Conservation (phyloP, 345 rosid species). For the Triadica sebifera region DNA sequence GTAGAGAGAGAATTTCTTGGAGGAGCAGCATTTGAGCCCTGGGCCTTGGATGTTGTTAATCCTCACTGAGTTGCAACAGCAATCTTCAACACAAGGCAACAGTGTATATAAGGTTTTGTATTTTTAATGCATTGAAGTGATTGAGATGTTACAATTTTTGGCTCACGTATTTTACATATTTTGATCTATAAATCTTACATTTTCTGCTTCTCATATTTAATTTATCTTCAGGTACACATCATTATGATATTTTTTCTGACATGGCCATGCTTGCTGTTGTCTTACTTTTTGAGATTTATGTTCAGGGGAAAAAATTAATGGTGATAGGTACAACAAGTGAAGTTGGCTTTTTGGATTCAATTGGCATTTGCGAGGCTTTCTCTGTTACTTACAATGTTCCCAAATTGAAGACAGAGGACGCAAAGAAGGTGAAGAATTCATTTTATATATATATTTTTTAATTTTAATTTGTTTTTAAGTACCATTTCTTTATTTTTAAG, state of each 20-base stretch:
- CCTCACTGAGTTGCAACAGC: background rate
- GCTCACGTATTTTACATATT: background rate
- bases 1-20: background rate
- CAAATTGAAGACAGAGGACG: slow-evolving; percentile 61
- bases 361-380: slow-evolving; percentile 72
- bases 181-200: background rate
- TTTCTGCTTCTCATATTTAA: background rate
- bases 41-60: background rate
- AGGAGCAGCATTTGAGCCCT: background rate
- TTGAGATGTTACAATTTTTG: no score
- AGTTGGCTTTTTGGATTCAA: slow-evolving; percentile 69
- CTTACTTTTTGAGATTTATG: slow-evolving; percentile 15
- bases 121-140: background rate
- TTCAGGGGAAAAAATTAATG: slow-evolving; percentile 84
- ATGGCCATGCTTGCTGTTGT: background rate
- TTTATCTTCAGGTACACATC: background rate
- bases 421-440: slow-evolving; percentile 63
- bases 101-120: slow-evolving; percentile 1
- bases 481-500: background rate
- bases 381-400: slow-evolving; percentile 76
- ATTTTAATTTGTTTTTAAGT: background rate
- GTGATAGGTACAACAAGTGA: slow-evolving; percentile 96
- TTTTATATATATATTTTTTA: background rate
- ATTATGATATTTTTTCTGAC: background rate
- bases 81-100: background rate